A percentile compares a stretch with the other conserved stretches of the same genome.
Evolutionary conservation across 139 green algal genomes (phyloP).

Genomic region (Tetradesmus obliquus): DNA sequence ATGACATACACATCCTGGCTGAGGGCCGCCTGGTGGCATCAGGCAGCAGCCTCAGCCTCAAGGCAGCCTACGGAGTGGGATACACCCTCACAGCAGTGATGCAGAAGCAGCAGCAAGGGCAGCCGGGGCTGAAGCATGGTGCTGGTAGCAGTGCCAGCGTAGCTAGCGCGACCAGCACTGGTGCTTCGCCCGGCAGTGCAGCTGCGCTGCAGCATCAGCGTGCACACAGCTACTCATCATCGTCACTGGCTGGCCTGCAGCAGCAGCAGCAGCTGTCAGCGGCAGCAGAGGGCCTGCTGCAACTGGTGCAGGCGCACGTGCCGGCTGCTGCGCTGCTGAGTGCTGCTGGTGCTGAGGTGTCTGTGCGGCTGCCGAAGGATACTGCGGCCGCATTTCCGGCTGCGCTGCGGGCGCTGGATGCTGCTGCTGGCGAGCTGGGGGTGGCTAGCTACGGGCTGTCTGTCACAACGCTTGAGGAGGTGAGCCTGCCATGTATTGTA

Average conservation of each 20-base stretch:
- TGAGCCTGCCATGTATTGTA: conserved; percentile 50
- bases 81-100: conserved; percentile 82
- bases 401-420: conserved; percentile 58
- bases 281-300: conserved; percentile 27
- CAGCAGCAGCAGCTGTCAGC: conserved; percentile 35
- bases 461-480: conserved; percentile 84
- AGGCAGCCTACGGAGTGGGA: conserved; percentile 74
- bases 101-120: conserved; percentile 16
- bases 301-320: conserved; percentile 52
- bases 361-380: conserved; percentile 66
- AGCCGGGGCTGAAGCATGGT: conserved; percentile 15
- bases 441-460: conserved; percentile 74
- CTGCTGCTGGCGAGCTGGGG: conserved; percentile 40
- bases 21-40: conserved; percentile 74
- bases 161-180: background rate
- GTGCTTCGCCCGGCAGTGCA: background rate
- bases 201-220: background rate
- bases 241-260: background rate
- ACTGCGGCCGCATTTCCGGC: conserved; percentile 50
- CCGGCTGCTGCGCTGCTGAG: conserved; percentile 56
- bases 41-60: conserved; percentile 82
- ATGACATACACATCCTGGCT: conserved; percentile 86
- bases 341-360: conserved; percentile 57
- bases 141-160: conserved; percentile 20
- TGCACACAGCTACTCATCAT: background rate